Evolutionary conservation across 805 yeast genomes (phyloP).

Genomic region (Groenewaldozyma tartarivorans): DNA sequence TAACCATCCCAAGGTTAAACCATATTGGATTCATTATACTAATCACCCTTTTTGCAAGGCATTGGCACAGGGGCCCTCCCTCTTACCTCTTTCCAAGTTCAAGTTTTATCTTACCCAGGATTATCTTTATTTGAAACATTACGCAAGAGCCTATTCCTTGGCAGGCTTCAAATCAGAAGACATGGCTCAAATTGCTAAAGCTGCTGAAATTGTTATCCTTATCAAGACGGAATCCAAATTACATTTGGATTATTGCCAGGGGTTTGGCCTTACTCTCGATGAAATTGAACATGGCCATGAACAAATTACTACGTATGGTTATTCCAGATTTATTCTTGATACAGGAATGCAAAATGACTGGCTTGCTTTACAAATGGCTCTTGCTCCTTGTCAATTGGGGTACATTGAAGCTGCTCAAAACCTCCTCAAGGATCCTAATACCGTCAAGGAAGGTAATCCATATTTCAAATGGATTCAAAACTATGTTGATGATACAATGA

Average conservation of each 20-base stretch:
- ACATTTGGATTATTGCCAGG: conserved; percentile 44
- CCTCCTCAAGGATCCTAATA: conserved; percentile 22
- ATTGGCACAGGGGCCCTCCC: conserved; percentile 36
- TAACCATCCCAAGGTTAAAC: conserved; percentile 44
- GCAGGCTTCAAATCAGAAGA: conserved; percentile 56
- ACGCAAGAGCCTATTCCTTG: conserved; percentile 54
- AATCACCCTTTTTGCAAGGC: conserved; percentile 52
- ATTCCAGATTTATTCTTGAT: conserved; percentile 49
- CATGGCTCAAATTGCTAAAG: conserved; percentile 35
- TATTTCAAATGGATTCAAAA: conserved; percentile 48
- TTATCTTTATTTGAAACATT: conserved; percentile 58
- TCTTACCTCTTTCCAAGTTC: conserved; percentile 42
- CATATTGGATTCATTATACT: conserved; percentile 49
- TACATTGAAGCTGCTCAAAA: conserved; percentile 47
- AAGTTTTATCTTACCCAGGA: conserved; percentile 53
- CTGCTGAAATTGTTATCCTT: conserved; percentile 38
- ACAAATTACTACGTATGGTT: conserved; percentile 48
- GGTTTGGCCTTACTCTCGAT: conserved; percentile 30
- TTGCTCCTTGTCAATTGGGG: conserved; percentile 71
- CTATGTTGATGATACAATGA: conserved; percentile 51
- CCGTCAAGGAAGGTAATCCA: conserved; percentile 19
- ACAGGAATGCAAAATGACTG: conserved; percentile 48
- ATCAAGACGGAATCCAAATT: conserved; percentile 46
- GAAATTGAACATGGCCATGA: conserved; percentile 40
- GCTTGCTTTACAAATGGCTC: conserved; percentile 55